These are phyloP conservation scores for Boletus reticulatus DNA, from an alignment of 768 basidiomycete genomes.

Conservation along the genomic window DNA sequence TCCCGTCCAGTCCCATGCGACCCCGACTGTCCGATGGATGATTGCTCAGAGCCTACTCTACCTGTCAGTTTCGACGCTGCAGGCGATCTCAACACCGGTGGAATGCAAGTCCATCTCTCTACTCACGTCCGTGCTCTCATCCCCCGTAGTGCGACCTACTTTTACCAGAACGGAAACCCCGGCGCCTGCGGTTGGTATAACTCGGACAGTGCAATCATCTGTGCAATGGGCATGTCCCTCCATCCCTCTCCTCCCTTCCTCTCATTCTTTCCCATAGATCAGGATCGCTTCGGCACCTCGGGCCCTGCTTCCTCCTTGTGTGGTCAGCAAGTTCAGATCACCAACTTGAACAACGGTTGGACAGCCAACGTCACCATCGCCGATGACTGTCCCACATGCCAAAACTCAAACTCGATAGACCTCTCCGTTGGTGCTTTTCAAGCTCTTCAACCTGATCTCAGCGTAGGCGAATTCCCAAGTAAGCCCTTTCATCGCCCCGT, in stretches of 20 bases:
- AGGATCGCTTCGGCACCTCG: constrained; percentile 47
- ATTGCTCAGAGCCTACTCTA: not conserved
- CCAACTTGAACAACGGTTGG: constrained; percentile 51
- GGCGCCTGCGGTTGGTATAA: constrained; percentile 75
- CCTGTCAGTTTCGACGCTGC: constrained; percentile 9
- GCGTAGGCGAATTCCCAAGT: constrained; percentile 59
- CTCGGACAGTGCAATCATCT: constrained; percentile 57
- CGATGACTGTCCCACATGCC: constrained; percentile 82
- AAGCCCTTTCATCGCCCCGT: constrained; percentile 23
- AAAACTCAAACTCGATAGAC: constrained; percentile 65
- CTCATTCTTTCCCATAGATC: constrained; percentile 38
- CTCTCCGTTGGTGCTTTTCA: constrained; percentile 69
- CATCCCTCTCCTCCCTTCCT: not conserved
- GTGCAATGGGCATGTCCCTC: constrained; percentile 54
- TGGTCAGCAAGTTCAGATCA: constrained; percentile 61
- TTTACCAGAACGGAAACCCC: constrained; percentile 65
- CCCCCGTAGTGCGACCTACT: constrained; percentile 55
- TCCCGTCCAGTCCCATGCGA: constrained; percentile 5
- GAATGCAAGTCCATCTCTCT: constrained; percentile 38
- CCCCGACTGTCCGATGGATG: not conserved
- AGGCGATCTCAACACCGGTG: constrained; percentile 30
- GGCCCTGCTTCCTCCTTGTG: constrained; percentile 55
- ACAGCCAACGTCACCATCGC: constrained; percentile 64
- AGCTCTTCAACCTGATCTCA: constrained; percentile 42
- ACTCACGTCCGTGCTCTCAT: not conserved